These are phyloP conservation scores for Aspergillus vadensis DNA, from an alignment of 2,329 filamentous ascomycete genomes.

Conservation along the genomic window DNA sequence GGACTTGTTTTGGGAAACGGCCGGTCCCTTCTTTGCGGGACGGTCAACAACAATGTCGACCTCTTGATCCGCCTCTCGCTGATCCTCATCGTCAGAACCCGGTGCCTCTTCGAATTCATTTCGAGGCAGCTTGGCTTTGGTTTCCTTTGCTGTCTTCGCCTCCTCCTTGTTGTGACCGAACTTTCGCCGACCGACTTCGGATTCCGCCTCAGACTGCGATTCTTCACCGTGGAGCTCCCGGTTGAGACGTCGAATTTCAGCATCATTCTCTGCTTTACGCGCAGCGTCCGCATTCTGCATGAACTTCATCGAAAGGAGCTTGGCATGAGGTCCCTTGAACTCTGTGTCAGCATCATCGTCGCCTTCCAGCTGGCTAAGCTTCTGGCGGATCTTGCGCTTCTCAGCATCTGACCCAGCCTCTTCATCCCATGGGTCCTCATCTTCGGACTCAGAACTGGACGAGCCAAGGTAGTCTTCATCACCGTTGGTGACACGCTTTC, in stretches of 20 bases:
- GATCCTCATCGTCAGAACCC: constrained; percentile 51
- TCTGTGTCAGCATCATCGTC: constrained; percentile 45
- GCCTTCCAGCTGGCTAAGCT: constrained; percentile 53
- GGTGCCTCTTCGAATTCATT: constrained; percentile 65
- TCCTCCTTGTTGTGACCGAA: constrained; percentile 39
- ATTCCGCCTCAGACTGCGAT: constrained; percentile 55
- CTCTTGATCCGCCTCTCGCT: constrained; percentile 30
- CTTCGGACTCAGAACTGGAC: constrained; percentile 64
- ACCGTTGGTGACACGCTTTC: constrained; percentile 64
- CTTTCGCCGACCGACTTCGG: constrained; percentile 65
- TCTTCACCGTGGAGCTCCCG: constrained; percentile 68
- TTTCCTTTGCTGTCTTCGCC: constrained; percentile 31
- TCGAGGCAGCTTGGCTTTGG: constrained; percentile 34
- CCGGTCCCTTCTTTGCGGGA: constrained; percentile 20
- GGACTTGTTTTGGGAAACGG: constrained; percentile 22
- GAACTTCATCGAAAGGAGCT: constrained; percentile 83
- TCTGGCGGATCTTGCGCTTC: constrained; percentile 40
- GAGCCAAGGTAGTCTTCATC: constrained; percentile 55
- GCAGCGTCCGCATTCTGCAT: constrained; percentile 87
- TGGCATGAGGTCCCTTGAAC: constrained; percentile 57
- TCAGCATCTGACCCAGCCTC: constrained; percentile 47
- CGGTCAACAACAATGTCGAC: constrained; percentile 39
- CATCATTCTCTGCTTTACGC: constrained; percentile 77
- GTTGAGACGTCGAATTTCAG: constrained; percentile 68
- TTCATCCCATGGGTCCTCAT: constrained; percentile 60